Conservation (phyloP, 208 protist species). For the Trypanosoma boissoni region DNA sequence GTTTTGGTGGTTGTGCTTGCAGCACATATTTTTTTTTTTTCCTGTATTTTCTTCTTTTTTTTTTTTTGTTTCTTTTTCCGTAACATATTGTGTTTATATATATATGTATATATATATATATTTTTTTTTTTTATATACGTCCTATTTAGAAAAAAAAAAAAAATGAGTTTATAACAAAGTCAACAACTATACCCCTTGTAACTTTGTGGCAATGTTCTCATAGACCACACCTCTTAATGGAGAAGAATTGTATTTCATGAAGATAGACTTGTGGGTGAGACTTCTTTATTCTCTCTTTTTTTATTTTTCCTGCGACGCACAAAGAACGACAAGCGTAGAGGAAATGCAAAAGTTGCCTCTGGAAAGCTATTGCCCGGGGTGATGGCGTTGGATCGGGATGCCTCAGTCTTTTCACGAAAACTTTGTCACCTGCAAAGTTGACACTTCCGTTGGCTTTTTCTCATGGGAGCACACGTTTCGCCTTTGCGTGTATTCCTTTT, state of each 20-base stretch:
- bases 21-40: neutral
- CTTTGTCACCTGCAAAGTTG: constrained; percentile 69
- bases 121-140: constrained; percentile 30
- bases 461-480: constrained; percentile 54
- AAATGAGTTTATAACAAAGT: too few relatives aligned
- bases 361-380: constrained; percentile 65
- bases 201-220: too few relatives aligned
- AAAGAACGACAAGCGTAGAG: constrained; percentile 68
- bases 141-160: too few relatives aligned
- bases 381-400: constrained; percentile 65
- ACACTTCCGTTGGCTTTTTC: constrained; percentile 71
- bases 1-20: too few relatives aligned
- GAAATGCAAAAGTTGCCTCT: constrained; percentile 73
- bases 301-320: constrained; percentile 64
- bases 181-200: too few relatives aligned
- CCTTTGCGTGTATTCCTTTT: constrained; percentile 37
- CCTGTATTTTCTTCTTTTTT: neutral
- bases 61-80: neutral
- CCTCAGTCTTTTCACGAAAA: constrained; percentile 64
- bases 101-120: constrained; percentile 14
- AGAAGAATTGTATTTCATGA: too few relatives aligned
- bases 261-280: neutral
- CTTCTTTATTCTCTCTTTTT: constrained; percentile 28
- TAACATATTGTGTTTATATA: constrained; percentile 13
- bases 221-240: too few relatives aligned